These are phyloP conservation scores for Aspergillus sparsus DNA, from an alignment of 495 filamentous ascomycete genomes.

Conservation along the genomic window DNA sequence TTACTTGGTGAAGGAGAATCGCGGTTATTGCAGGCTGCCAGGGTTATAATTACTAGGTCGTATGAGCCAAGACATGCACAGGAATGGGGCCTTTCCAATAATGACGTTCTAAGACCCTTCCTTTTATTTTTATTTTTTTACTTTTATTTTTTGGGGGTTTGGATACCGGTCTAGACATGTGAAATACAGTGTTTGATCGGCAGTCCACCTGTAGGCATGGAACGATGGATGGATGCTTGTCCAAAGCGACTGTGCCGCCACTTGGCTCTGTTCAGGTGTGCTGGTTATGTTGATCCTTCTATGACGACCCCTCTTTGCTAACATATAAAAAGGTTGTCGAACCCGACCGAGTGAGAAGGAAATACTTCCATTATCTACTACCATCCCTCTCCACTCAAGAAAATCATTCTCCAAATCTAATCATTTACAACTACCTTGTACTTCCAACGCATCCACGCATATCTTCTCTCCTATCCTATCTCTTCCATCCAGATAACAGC, in stretches of 20 bases:
- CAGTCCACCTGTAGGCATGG: conserved; percentile 13
- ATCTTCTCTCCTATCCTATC: conserved; percentile 6
- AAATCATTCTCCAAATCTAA: conserved; percentile 4
- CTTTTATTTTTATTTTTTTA: conserved; percentile 2
- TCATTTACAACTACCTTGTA: conserved; percentile 4
- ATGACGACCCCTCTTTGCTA: conserved; percentile 32
- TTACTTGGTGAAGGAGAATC: background rate
- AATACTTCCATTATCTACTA: conserved; percentile 4
- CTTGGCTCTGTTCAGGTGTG: conserved; percentile 25
- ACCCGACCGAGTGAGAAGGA: conserved; percentile 22
- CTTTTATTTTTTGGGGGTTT: too few species aligned
- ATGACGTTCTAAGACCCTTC: conserved; percentile 27
- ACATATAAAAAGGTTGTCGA: conserved; percentile 40
- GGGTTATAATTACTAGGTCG: conserved; percentile 6
- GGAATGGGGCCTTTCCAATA: conserved; percentile 20
- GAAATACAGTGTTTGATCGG: conserved; percentile 28
- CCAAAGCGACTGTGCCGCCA: conserved; percentile 27
- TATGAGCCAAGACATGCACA: conserved; percentile 23
- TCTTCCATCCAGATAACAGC: background rate
- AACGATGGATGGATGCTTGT: conserved; percentile 27
- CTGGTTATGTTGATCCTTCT: conserved; percentile 35
- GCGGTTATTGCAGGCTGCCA: background rate
- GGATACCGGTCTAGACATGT: conserved; percentile 25
- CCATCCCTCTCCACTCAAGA: conserved; percentile 15
- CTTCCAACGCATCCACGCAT: background rate